Evolutionary conservation across 2,329 filamentous ascomycete genomes (phyloP), one percentile per base, ranked within the genome.

Genomic region (Colletotrichum cordylinicola): DNA sequence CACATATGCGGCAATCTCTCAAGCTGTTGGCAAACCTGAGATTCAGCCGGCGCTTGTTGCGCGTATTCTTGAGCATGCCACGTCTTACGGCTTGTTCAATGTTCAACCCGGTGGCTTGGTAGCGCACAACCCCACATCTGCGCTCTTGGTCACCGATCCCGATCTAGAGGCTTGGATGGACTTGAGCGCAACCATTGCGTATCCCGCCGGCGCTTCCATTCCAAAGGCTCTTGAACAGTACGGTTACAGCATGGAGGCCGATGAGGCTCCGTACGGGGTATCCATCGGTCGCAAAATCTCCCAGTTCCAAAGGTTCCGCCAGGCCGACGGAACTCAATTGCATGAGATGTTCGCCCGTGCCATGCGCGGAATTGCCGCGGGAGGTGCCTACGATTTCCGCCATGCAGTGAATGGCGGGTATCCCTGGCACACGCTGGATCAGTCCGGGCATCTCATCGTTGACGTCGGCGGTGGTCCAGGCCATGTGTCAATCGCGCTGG

Each of bases 381-480:
- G 61, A 2, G 69, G 69, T 15, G 69, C 69, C 1, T 71, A 67
- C 2, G 69, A 71, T 10, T 9, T 67, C 3, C 61, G 61, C 31
- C 69, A 67, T n/a, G 61, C 69, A 2, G 43, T 71, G 10, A 15
- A 71, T 8, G 69, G 69, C 6, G 60, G 60, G 2, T 71, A 71
- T n/a, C 69, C 61, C 4, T 71, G 69, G 69, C 21, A 67, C 61
- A 18, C 21, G 33, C 18, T 71, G 33, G 69, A 71, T 3, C 24
- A 71, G 18, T 39, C 31, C 48, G 43, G 8, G 27, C 55, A 60
- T 29, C 69, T 33, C 70, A 78, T 86, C 18, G 81, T 87, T 4
- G 85, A 86, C 66, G 61, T 77, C 56, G 84, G 84, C 21, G 85
- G 85, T n/a, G 81, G 81, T 4, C 82, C 78, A 8, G 84, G 85